Percentiles rank a stretch among this genome's conserved stretches.
Evolutionary conservation across 495 filamentous ascomycete species (phyloP).

Genomic region (Penicillium robsamsonii): DNA sequence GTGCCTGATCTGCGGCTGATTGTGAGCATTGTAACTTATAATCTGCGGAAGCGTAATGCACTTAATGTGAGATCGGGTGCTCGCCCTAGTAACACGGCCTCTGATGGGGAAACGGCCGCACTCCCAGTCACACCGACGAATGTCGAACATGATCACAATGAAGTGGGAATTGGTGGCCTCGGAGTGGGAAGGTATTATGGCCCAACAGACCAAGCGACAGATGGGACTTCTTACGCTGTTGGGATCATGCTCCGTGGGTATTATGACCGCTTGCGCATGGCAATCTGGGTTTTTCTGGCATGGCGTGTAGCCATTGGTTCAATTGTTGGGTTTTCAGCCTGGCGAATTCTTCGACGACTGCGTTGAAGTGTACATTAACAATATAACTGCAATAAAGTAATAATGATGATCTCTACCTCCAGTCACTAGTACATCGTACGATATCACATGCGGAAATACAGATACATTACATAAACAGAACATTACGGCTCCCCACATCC

Average conservation of each 20-base stretch:
- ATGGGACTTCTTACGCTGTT: constrained; percentile 47
- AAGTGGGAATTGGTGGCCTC: constrained; percentile 47
- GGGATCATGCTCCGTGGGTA: constrained; percentile 68
- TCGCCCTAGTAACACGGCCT: constrained; percentile 40
- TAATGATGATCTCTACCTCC: not conserved
- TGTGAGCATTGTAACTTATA: constrained; percentile 60
- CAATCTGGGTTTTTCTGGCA: constrained; percentile 52
- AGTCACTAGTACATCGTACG: not conserved
- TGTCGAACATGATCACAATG: constrained; percentile 34
- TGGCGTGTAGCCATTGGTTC: constrained; percentile 41
- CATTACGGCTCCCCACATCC: constrained; percentile 8
- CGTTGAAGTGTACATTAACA: constrained; percentile 10
- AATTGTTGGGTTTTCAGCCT: constrained; percentile 30
- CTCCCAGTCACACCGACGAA: constrained; percentile 30
- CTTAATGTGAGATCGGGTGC: constrained; percentile 38
- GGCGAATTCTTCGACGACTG: constrained; percentile 32
- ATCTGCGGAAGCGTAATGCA: constrained; percentile 56
- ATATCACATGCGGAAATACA: not conserved
- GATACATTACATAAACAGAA: constrained; percentile 1
- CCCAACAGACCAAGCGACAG: constrained; percentile 24
- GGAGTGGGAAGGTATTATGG: constrained; percentile 48
- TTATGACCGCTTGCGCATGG: constrained; percentile 59
- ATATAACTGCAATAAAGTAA: constrained; percentile 1
- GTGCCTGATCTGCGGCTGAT: constrained; percentile 59
- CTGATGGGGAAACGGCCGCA: constrained; percentile 45